Percentiles rank a stretch among this genome's conserved stretches.
These are phyloP conservation scores for Stentor roeselii DNA, from an alignment of 73 alveolate species.

Conservation along the genomic window DNA sequence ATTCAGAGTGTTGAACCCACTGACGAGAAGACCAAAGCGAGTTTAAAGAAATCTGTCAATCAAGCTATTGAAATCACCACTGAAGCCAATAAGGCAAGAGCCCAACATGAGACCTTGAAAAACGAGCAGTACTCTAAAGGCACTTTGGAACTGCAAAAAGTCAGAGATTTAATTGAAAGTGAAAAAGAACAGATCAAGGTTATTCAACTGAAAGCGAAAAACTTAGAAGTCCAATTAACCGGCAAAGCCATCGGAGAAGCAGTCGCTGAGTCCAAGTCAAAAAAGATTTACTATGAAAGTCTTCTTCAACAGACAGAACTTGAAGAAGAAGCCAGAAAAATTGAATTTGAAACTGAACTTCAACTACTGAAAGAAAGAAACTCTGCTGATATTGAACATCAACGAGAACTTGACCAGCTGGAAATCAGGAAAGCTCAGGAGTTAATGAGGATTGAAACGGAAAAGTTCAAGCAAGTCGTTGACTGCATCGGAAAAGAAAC, in stretches of 20 bases:
- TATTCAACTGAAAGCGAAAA: conserved; percentile 36
- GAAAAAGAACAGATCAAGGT: conserved; percentile 43
- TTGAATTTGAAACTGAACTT: conserved; percentile 59
- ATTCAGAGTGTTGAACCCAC: conserved; percentile 65
- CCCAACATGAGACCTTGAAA: conserved; percentile 69
- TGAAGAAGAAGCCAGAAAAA: conserved; percentile 58
- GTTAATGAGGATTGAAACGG: conserved; percentile 61
- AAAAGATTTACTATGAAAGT: conserved; percentile 61
- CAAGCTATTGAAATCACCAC: conserved; percentile 80
- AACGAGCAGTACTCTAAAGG: conserved; percentile 75
- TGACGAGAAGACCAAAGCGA: conserved; percentile 54
- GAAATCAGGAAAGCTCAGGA: conserved; percentile 61
- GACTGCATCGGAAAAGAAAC: conserved; percentile 72
- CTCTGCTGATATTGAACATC: conserved; percentile 44
- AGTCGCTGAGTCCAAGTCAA: conserved; percentile 60
- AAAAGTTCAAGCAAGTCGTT: conserved; percentile 63
- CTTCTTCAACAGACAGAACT: conserved; percentile 55
- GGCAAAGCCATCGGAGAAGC: conserved; percentile 86
- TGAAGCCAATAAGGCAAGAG: conserved; percentile 70
- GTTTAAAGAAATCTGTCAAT: conserved; percentile 54
- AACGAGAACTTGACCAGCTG: conserved; percentile 48
- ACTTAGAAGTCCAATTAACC: conserved; percentile 35
- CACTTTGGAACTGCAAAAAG: conserved; percentile 57
- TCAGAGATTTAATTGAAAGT: conserved; percentile 68
- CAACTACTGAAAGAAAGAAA: conserved; percentile 38